Conservation (phyloP, 1,284 basidiomycete species). For the Pseudozyma sp. region DNA sequence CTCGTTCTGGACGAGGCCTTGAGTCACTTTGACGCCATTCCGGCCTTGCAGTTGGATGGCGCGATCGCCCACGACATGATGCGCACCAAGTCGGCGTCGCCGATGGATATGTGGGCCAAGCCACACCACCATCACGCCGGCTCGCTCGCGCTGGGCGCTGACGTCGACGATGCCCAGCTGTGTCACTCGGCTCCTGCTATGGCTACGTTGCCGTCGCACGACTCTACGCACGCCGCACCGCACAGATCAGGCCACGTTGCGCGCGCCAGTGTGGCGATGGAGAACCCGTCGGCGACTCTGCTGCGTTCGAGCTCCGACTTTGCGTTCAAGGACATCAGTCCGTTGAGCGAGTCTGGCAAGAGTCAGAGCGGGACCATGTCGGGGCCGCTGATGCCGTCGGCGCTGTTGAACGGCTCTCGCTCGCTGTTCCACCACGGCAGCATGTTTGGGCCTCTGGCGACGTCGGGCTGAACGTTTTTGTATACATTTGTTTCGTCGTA, state of each 20-base stretch:
- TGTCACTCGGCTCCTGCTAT: slow-evolving; percentile 55
- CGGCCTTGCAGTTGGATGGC: slow-evolving; percentile 38
- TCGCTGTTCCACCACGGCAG: slow-evolving; percentile 37
- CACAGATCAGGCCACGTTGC: slow-evolving; percentile 21
- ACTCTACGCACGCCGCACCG: not conserved
- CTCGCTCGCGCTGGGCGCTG: slow-evolving; percentile 24
- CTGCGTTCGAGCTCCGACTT: slow-evolving; percentile 36
- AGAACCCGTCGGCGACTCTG: slow-evolving; percentile 22
- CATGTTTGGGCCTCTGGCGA: slow-evolving; percentile 42
- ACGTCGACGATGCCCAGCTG: slow-evolving; percentile 31
- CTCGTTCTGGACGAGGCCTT: slow-evolving; percentile 56
- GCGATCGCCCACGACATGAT: slow-evolving; percentile 2
- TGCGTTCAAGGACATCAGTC: slow-evolving; percentile 31
- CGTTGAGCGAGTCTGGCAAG: slow-evolving; percentile 38
- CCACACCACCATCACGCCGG: slow-evolving; percentile 29
- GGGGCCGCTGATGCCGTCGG: slow-evolving; percentile 44
- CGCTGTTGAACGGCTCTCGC: slow-evolving; percentile 38
- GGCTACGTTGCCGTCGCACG: slow-evolving; percentile 11
- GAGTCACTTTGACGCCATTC: slow-evolving; percentile 44
- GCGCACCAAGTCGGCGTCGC: slow-evolving; percentile 19
- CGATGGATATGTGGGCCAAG: slow-evolving; percentile 36
- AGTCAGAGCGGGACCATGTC: slow-evolving; percentile 40
- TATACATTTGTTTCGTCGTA: no score
- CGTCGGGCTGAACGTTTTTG: slow-evolving; percentile 18
- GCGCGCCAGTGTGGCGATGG: slow-evolving; percentile 34